Percentiles rank a stretch among this genome's conserved stretches.
These are phyloP conservation scores for Hansenula sp. DNA, from an alignment of 1,139 yeast species.

Conservation along the genomic window DNA sequence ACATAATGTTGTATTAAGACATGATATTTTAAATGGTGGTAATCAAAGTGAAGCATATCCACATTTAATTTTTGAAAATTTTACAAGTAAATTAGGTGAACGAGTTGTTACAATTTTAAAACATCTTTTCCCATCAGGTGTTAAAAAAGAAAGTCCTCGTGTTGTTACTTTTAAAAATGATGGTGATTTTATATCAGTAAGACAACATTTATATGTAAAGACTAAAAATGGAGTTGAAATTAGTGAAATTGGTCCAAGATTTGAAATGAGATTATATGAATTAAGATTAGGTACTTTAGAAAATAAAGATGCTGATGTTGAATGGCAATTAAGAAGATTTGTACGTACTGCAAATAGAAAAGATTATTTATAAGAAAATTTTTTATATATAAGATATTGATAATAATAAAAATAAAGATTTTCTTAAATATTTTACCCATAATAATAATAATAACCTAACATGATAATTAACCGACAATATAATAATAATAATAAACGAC, in stretches of 20 bases:
- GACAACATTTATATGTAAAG: slow-evolving; percentile 92
- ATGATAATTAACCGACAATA: too few relatives aligned
- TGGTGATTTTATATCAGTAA: slow-evolving; percentile 86
- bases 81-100: slow-evolving; percentile 77
- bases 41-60: slow-evolving; percentile 91
- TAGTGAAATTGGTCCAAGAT: slow-evolving; percentile 97
- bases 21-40: slow-evolving; percentile 83
- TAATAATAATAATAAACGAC: too few relatives aligned
- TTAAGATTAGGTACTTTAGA: slow-evolving; percentile 86
- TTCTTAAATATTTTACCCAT: too few relatives aligned
- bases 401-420: not conserved
- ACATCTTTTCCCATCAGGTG: slow-evolving; percentile 97
- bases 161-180: slow-evolving; percentile 88
- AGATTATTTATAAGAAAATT: slow-evolving; percentile 68
- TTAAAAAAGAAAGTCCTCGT: slow-evolving; percentile 79
- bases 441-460: too few relatives aligned
- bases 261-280: slow-evolving; percentile 92
- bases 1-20: slow-evolving; percentile 92
- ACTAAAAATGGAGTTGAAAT: slow-evolving; percentile 87
- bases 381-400: slow-evolving; percentile 6
- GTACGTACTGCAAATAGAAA: slow-evolving; percentile 94
- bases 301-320: slow-evolving; percentile 95
- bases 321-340: slow-evolving; percentile 92
- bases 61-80: slow-evolving; percentile 88
- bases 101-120: slow-evolving; percentile 78